A percentile compares a stretch with the other conserved stretches of the same genome.
These are phyloP conservation scores for Monilinia vaccinii-corymbosi DNA, from an alignment of 2,329 filamentous ascomycete species.

Conservation along the genomic window DNA sequence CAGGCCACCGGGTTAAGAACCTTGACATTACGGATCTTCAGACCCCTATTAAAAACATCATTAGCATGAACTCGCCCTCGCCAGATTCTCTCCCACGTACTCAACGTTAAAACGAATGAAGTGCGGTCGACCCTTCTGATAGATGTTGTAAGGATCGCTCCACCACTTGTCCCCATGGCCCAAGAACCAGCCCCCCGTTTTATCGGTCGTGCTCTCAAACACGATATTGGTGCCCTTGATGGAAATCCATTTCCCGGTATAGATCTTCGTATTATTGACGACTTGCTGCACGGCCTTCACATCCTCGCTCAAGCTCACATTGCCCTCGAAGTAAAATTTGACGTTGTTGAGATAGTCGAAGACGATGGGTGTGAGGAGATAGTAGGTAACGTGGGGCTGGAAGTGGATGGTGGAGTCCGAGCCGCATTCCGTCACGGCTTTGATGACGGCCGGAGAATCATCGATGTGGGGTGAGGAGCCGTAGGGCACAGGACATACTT, in stretches of 20 bases:
- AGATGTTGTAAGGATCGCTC: background rate
- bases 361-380: background rate
- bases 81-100: background rate
- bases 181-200: background rate
- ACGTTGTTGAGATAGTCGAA: background rate
- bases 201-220: background rate
- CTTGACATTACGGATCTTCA: conserved; percentile 2
- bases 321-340: background rate
- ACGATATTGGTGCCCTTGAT: background rate
- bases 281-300: background rate
- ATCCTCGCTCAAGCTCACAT: conserved; percentile 7
- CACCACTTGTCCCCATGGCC: conserved; percentile 7
- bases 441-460: background rate
- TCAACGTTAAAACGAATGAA: conserved; percentile 1
- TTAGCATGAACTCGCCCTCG: background rate
- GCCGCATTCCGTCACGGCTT: background rate
- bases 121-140: background rate
- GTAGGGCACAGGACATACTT: conserved; percentile 4
- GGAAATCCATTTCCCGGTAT: background rate
- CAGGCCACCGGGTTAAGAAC: conserved; percentile 2
- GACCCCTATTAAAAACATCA: background rate
- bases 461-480: background rate
- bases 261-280: background rate
- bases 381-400: background rate
- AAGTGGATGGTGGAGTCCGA: background rate